Percentiles rank a stretch among this genome's conserved stretches.
These are phyloP conservation scores for Crocinoboletus sp. DNA, from an alignment of 1,284 basidiomycete genomes.

Conservation along the genomic window DNA sequence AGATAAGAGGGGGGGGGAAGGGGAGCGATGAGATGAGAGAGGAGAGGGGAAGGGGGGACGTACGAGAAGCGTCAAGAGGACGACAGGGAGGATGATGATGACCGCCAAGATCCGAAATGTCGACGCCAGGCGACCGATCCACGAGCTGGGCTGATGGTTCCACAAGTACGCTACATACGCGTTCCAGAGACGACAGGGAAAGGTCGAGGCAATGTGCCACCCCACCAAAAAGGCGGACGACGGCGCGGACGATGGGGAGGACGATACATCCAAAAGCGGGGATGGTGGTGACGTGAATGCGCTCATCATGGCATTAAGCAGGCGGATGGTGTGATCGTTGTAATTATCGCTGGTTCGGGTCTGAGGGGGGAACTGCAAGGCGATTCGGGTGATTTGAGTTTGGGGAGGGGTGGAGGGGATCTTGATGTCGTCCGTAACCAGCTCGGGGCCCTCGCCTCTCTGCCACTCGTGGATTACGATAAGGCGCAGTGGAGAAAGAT, in stretches of 20 bases:
- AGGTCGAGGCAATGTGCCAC: slow-evolving; percentile 8
- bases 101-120: slow-evolving; percentile 61
- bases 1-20: slow-evolving; percentile 3
- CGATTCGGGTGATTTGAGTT: background rate
- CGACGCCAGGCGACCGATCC: slow-evolving; percentile 63
- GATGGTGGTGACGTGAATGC: slow-evolving; percentile 9
- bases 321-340: slow-evolving; percentile 4
- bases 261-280: slow-evolving; percentile 1
- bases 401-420: slow-evolving; percentile 2
- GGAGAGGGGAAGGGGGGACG: slow-evolving; percentile 20
- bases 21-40: background rate
- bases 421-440: background rate
- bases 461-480: slow-evolving; percentile 20
- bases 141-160: slow-evolving; percentile 57
- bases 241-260: background rate
- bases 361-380: background rate
- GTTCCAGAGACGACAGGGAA: slow-evolving; percentile 41
- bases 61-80: slow-evolving; percentile 63
- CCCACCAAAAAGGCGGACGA: slow-evolving; percentile 7
- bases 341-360: background rate
- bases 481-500: slow-evolving; percentile 21
- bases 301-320: slow-evolving; percentile 10
- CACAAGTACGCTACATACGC: slow-evolving; percentile 59
- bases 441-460: slow-evolving; percentile 6
- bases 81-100: slow-evolving; percentile 56